Evolutionary conservation across 2,329 filamentous ascomycete species (phyloP).

Genomic region (Acarospora socialis): DNA sequence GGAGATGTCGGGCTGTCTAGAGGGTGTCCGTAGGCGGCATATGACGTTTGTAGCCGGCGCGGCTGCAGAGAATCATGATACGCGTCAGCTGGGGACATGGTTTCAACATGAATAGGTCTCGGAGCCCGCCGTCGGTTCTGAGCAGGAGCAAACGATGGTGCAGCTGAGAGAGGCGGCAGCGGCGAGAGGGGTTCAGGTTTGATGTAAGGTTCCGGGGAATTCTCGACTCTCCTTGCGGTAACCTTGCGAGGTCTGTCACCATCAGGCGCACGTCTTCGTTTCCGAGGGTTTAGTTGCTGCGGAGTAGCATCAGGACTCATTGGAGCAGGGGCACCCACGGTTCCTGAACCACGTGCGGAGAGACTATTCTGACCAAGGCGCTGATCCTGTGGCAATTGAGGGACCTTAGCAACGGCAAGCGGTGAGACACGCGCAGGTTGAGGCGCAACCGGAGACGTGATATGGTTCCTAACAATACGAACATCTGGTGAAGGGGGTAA

Average conservation of each 20-base stretch:
- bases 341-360: constrained; percentile 14
- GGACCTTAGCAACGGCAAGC: constrained; percentile 37
- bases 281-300: constrained; percentile 33
- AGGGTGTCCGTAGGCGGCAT: constrained; percentile 13
- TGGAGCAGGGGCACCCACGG: constrained; percentile 20
- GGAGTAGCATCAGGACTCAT: constrained; percentile 31
- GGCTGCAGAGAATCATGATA: no score
- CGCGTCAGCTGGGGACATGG: constrained; percentile 16
- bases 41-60: no score
- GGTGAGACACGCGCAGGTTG: constrained; percentile 57
- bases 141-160: no score
- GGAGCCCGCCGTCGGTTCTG: constrained; percentile 24
- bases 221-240: constrained; percentile 21
- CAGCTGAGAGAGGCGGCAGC: constrained; percentile 33
- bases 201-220: constrained; percentile 37
- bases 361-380: constrained; percentile 12
- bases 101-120: constrained; percentile 35
- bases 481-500: constrained; percentile 32
- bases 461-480: constrained; percentile 57
- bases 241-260: constrained; percentile 22
- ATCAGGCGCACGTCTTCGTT: constrained; percentile 36
- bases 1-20: constrained; percentile 16
- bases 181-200: constrained; percentile 51
- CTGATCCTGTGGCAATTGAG: constrained; percentile 38
- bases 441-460: constrained; percentile 58